Base-by-base conservation (phyloP, 108 stramenopile species). In the Mediolabrus comicus region DNA sequence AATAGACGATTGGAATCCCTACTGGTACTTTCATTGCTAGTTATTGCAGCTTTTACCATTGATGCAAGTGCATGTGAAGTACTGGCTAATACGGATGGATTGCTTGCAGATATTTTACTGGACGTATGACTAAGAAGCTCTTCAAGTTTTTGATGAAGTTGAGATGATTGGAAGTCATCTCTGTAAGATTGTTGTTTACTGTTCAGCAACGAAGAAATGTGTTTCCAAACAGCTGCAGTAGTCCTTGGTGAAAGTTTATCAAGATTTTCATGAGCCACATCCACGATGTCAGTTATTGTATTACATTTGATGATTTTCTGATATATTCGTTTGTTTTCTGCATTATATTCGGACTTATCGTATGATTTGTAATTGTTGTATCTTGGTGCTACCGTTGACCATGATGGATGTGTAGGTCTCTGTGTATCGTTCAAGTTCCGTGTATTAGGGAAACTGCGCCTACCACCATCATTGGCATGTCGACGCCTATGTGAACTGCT, bases 41-140 rank as follows among this genome's bases (percentile, higher is more conserved):
- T 28, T 9, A 32, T 1, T 8, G 56, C 19, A 30, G 32, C 31
- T 33, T 57, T 57, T 30, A 33, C 30, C 9, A 57, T 57, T 6
- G 56, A 57, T 16, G 56, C 56, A 6, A 57, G 56, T 9, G 56
- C 56, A 16, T 57, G 56, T 17, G 56, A 24, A 33, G 32, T 33
- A 30, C 24, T 57, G 10, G 31, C 28, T 28, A 57, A 17, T 7
- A 57, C 34, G 1, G 56, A 1, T 16, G 56, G 56, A 33, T 30
- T 30, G 1, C 17, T 17, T 30, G 10, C 29, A 7, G n/a, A 0
- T 19, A 57, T 57, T 57, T 57, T n/a, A 33, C 24, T 57, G 17
- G 30, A 30, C 9, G 56, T 57, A n/a, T 57, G 56, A 16, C 29
- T 19, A 0, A 57, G 56, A 17, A 57, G 16, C 5, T 22, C 8